A percentile compares a stretch with the other conserved stretches of the same genome.
phyloP scores from a whole-genome alignment of 1,284 basidiomycete species.

The Pseudozyma hubeiensis region DNA sequence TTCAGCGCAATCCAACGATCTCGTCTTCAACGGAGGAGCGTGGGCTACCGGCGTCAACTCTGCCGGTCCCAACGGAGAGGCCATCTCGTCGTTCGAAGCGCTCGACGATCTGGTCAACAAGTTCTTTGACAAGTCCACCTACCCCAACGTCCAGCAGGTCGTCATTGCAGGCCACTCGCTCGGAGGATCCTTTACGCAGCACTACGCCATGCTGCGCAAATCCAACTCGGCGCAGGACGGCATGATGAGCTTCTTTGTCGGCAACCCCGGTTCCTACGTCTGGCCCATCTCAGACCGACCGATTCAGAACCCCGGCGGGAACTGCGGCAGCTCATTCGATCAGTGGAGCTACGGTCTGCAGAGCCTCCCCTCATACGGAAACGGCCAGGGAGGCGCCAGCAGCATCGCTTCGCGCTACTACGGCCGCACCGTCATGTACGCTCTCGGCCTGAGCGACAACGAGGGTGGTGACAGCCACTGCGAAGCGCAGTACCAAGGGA shows the following conservation, averaged over 20 bases:
- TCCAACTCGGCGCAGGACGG: constrained; percentile 34
- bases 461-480: constrained; percentile 60
- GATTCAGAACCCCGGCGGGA: constrained; percentile 28
- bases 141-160: constrained; percentile 56
- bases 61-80: constrained; percentile 40
- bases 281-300: constrained; percentile 52
- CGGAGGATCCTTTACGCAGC: constrained; percentile 56
- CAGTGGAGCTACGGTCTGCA: constrained; percentile 47
- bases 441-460: constrained; percentile 50
- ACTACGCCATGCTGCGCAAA: constrained; percentile 63
- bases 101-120: constrained; percentile 56
- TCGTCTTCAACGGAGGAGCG: constrained; percentile 39
- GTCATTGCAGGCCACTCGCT: constrained; percentile 63
- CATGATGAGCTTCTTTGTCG: constrained; percentile 54
- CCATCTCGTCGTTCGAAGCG: constrained; percentile 50
- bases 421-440: constrained; percentile 51
- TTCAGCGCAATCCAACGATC: constrained; percentile 46
- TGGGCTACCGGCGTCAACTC: constrained; percentile 51
- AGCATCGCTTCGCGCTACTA: constrained; percentile 50
- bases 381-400: constrained; percentile 20
- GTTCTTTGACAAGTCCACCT: constrained; percentile 57
- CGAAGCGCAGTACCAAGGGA: constrained; percentile 59
- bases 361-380: constrained; percentile 32
- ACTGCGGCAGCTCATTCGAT: constrained; percentile 33
- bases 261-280: constrained; percentile 58